Conservation (phyloP, 208 protist species). For the Acanthamoeba lugdunensis region DNA sequence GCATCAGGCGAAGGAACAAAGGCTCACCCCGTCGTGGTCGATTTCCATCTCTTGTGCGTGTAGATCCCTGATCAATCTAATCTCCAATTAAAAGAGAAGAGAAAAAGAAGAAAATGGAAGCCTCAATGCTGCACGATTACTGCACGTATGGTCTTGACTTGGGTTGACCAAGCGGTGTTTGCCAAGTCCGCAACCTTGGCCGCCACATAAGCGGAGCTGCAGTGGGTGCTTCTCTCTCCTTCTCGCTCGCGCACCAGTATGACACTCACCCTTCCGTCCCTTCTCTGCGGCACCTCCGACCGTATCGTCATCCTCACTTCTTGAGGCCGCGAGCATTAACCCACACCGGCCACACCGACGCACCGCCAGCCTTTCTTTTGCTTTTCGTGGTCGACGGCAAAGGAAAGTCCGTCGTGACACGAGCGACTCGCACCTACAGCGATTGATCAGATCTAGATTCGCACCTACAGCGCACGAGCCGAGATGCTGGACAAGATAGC, state of each 20-base stretch:
- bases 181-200: background rate
- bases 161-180: background rate
- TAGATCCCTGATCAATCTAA: no score
- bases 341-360: background rate
- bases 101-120: background rate
- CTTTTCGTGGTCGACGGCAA: background rate
- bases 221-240: background rate
- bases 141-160: background rate
- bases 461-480: background rate
- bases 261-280: background rate
- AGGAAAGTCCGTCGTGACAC: background rate
- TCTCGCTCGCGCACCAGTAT: background rate
- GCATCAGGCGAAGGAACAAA: background rate
- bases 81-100: background rate
- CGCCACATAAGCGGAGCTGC: background rate
- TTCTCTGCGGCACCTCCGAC: background rate
- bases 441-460: background rate
- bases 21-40: background rate
- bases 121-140: no score
- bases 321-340: background rate
- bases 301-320: background rate
- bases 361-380: background rate
- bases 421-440: no score
- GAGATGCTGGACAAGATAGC: slow-evolving; percentile 94
- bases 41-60: background rate